Evolutionary conservation across 2,329 filamentous ascomycete species (phyloP).

Genomic region (Trichophyton mentagrophytes): DNA sequence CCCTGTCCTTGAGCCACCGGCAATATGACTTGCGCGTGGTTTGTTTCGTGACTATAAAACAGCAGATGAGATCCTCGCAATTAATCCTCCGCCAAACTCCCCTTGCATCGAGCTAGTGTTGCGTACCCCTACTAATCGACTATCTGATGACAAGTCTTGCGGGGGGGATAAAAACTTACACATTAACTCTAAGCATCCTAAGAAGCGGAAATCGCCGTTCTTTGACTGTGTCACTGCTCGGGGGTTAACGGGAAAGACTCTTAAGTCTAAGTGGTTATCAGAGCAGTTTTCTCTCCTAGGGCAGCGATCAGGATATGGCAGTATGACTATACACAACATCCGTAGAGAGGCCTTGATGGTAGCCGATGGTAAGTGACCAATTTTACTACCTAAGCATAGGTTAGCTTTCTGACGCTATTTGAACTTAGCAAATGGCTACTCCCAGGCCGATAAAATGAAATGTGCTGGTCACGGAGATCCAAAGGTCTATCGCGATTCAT

Average conservation of each 20-base stretch:
- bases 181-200: not conserved
- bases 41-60: conserved; percentile 8
- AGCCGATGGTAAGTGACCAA: conserved; percentile 5
- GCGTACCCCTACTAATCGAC: not conserved
- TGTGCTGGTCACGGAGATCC: conserved; percentile 1
- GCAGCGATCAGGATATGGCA: conserved; percentile 1
- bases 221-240: not conserved
- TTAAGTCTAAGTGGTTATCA: not conserved
- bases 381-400: not conserved
- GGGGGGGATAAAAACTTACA: not conserved
- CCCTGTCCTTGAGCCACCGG: conserved; percentile 6
- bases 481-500: not conserved
- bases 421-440: not conserved
- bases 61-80: conserved; percentile 6
- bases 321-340: not conserved
- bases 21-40: conserved; percentile 4
- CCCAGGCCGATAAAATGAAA: not conserved
- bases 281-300: not conserved
- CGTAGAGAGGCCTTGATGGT: not conserved
- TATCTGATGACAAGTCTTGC: not conserved
- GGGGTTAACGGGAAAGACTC: not conserved
- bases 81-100: conserved; percentile 5
- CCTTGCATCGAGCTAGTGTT: conserved; percentile 5
- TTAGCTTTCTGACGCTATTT: not conserved
- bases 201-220: not conserved